These are phyloP conservation scores for Hypoxylon sp. DNA, from an alignment of 2,329 filamentous ascomycete species.

Conservation along the genomic window DNA sequence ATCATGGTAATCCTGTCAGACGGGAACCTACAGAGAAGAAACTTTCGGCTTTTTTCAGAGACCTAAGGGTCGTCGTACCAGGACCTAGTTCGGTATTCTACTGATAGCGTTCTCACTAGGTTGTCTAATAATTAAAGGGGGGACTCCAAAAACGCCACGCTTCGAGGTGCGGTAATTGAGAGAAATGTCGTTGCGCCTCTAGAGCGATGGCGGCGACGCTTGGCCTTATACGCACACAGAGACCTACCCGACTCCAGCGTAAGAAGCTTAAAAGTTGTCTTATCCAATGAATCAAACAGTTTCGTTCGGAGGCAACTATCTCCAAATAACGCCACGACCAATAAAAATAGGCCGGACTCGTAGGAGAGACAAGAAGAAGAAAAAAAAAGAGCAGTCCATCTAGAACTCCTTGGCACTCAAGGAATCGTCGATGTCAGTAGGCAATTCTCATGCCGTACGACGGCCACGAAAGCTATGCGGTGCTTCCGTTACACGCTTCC, in stretches of 20 bases:
- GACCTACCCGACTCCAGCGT: neutral
- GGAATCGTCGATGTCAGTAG: conserved; percentile 16
- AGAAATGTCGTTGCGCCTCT: conserved; percentile 2
- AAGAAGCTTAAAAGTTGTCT: conserved; percentile 9
- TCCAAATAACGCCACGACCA: neutral
- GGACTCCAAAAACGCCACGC: conserved; percentile 16
- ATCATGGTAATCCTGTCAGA: conserved; percentile 1
- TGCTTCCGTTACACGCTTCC: conserved; percentile 28
- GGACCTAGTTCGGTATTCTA: conserved; percentile 27
- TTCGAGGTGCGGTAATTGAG: conserved; percentile 15
- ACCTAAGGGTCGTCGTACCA: conserved; percentile 19
- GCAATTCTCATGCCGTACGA: conserved; percentile 27
- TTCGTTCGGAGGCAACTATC: neutral
- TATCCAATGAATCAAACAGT: neutral
- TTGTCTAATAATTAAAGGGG: conserved; percentile 20
- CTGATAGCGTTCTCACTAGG: conserved; percentile 23
- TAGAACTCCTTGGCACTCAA: conserved; percentile 21
- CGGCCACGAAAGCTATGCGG: conserved; percentile 7
- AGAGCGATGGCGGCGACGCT: conserved; percentile 7
- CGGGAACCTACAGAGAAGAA: conserved; percentile 28
- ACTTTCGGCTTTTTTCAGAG: conserved; percentile 7
- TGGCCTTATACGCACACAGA: conserved; percentile 2
- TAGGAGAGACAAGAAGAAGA: conserved; percentile 7
- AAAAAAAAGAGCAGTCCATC: too few species aligned
- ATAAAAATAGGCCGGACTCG: conserved; percentile 8